Evolutionary conservation across 176 grass and related monocot species (phyloP).

Genomic region (Oryza officinalis): DNA sequence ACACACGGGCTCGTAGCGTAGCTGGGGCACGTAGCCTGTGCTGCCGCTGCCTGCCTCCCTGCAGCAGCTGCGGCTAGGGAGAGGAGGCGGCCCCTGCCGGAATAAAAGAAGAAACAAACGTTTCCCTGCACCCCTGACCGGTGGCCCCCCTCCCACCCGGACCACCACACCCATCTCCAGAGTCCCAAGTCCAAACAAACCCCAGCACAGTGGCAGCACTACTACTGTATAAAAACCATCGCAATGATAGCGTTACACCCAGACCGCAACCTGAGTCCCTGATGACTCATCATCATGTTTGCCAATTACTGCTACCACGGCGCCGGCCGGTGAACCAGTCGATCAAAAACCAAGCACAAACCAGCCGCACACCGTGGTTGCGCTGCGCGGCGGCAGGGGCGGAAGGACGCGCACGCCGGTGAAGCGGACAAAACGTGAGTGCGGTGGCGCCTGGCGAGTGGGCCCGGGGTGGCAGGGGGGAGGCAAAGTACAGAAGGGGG

Average conservation of each 20-base stretch:
- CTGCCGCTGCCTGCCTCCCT: neutral
- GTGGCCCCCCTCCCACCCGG: neutral
- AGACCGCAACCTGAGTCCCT: neutral
- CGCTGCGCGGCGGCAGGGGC: neutral
- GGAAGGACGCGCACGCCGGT: neutral
- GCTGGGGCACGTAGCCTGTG: neutral
- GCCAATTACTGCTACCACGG: too few relatives aligned
- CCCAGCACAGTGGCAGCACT: too few relatives aligned
- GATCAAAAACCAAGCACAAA: too few relatives aligned
- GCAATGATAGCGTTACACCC: neutral
- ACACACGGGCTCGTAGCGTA: slow-evolving; percentile 19
- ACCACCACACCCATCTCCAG: neutral
- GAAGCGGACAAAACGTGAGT: slow-evolving; percentile 50
- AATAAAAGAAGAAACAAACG: slow-evolving; percentile 39
- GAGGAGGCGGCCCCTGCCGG: slow-evolving; percentile 2
- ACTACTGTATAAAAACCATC: neutral
- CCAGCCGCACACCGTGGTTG: neutral
- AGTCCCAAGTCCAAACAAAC: neutral
- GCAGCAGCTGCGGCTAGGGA: too few relatives aligned
- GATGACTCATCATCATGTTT: too few relatives aligned
- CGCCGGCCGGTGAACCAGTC: too few relatives aligned
- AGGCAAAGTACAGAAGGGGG: slow-evolving; percentile 5
- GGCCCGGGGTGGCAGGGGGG: neutral
- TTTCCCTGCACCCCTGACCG: neutral
- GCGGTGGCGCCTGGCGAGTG: slow-evolving; percentile 26